Percentiles rank a stretch among this genome's conserved stretches.
These are phyloP conservation scores for Candida gigantensis DNA, from an alignment of 1,139 yeast genomes.

Conservation along the genomic window DNA sequence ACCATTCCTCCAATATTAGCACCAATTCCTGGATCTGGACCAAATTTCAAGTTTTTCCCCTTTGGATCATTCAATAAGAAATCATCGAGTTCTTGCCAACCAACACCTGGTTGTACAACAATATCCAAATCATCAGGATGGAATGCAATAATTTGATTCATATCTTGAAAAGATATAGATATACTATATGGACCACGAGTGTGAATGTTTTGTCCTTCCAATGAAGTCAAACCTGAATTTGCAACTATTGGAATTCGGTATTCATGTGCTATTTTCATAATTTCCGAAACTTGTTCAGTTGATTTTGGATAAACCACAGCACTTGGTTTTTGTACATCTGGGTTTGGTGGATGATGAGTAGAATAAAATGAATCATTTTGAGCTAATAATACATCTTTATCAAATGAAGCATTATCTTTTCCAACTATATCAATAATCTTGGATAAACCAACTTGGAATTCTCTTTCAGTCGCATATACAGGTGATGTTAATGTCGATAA, in stretches of 20 bases:
- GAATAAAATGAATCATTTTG: constrained; percentile 67
- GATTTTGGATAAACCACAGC: constrained; percentile 61
- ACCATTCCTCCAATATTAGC: constrained; percentile 51
- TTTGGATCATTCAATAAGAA: constrained; percentile 28
- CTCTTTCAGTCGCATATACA: constrained; percentile 17
- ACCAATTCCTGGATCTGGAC: constrained; percentile 52
- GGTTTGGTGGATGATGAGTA: constrained; percentile 61
- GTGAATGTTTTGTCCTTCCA: constrained; percentile 81
- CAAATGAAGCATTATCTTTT: constrained; percentile 12
- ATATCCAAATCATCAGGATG: constrained; percentile 48
- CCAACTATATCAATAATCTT: constrained; percentile 18
- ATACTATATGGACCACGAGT: constrained; percentile 54
- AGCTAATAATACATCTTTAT: constrained; percentile 37
- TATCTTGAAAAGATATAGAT: constrained; percentile 36
- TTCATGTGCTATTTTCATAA: constrained; percentile 61
- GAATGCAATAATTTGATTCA: constrained; percentile 37
- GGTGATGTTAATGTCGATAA: constrained; percentile 17
- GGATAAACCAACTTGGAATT: constrained; percentile 16
- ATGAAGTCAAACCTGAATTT: constrained; percentile 76
- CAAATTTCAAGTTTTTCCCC: constrained; percentile 42
- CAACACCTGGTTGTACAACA: constrained; percentile 50
- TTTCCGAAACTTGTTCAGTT: constrained; percentile 64
- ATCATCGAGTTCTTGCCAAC: constrained; percentile 50
- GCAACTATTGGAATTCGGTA: constrained; percentile 72
- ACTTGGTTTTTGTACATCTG: constrained; percentile 51